These are phyloP conservation scores for Gremmenia infestans DNA, from an alignment of 2,329 filamentous ascomycete species.

Conservation along the genomic window DNA sequence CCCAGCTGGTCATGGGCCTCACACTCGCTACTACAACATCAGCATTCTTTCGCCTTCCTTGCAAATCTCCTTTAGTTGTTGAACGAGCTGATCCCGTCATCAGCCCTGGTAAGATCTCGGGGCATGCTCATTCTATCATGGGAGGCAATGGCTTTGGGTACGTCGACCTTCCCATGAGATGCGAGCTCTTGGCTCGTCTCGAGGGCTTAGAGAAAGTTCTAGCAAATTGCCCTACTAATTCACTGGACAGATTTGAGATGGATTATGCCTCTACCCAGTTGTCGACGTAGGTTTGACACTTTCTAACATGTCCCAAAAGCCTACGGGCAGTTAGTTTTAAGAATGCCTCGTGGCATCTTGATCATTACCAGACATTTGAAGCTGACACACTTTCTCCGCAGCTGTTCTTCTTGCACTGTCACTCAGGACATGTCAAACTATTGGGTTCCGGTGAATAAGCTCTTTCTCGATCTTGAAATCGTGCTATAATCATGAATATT, in stretches of 20 bases:
- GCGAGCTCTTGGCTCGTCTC: too few relatives aligned
- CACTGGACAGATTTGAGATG: slow-evolving; percentile 36
- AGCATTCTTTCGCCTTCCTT: slow-evolving; percentile 45
- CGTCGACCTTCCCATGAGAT: too few relatives aligned
- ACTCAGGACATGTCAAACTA: slow-evolving; percentile 59
- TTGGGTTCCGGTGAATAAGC: slow-evolving; percentile 55
- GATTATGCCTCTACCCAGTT: slow-evolving; percentile 45
- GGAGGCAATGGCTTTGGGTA: slow-evolving; percentile 56
- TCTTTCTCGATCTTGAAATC: slow-evolving; percentile 29
- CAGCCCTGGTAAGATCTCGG: slow-evolving; percentile 45
- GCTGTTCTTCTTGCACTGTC: slow-evolving; percentile 59
- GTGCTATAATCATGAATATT: not conserved
- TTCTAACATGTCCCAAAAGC: too few relatives aligned
- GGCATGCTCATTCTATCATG: slow-evolving; percentile 57
- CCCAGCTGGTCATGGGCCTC: not conserved
- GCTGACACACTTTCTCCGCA: too few relatives aligned
- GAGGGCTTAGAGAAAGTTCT: too few relatives aligned
- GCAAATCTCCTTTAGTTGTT: slow-evolving; percentile 33
- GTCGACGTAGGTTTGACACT: slow-evolving; percentile 33
- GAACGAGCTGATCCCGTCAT: slow-evolving; percentile 57
- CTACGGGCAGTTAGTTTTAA: too few relatives aligned
- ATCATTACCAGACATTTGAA: too few relatives aligned
- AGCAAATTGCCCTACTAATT: too few relatives aligned
- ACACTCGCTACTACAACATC: slow-evolving; percentile 13
- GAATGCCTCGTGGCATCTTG: too few relatives aligned